Evolutionary conservation across 805 yeast species (phyloP).

Genomic region (Kodamaea kaohsiungensis): DNA sequence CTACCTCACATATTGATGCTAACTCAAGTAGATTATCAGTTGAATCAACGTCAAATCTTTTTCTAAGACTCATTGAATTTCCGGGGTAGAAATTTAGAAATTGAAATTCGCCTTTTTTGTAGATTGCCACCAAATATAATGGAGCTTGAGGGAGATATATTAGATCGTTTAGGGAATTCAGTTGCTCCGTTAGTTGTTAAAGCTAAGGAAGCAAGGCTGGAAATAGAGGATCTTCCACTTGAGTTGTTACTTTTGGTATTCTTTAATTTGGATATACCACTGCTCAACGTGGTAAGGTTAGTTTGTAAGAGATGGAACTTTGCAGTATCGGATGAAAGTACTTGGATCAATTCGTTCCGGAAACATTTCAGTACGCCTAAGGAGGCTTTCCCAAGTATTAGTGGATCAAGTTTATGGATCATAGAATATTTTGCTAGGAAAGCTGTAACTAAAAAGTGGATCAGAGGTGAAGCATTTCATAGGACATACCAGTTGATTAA

Average conservation of each 20-base stretch:
- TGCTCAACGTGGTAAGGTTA: constrained; percentile 38
- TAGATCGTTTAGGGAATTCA: constrained; percentile 25
- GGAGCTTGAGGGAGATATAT: background rate
- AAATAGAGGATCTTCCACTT: constrained; percentile 43
- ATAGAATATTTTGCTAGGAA: constrained; percentile 46
- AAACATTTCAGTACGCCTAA: constrained; percentile 36
- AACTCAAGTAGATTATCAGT: too few relatives aligned
- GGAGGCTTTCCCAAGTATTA: constrained; percentile 42
- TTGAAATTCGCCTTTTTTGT: background rate
- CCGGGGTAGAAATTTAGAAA: background rate
- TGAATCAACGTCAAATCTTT: background rate
- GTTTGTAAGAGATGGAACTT: constrained; percentile 53
- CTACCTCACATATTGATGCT: background rate
- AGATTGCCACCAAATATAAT: background rate
- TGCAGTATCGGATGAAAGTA: constrained; percentile 44
- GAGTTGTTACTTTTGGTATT: constrained; percentile 50
- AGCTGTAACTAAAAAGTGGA: constrained; percentile 38
- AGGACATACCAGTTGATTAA: constrained; percentile 31
- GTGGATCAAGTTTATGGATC: constrained; percentile 48
- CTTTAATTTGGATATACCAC: constrained; percentile 45
- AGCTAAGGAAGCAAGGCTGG: background rate
- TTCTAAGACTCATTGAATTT: background rate
- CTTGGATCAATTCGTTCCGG: constrained; percentile 50
- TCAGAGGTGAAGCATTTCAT: constrained; percentile 31
- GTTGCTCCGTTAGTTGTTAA: background rate